Base-by-base conservation (phyloP, 2,329 filamentous ascomycete genomes). In the Trichoderma sp. region DNA sequence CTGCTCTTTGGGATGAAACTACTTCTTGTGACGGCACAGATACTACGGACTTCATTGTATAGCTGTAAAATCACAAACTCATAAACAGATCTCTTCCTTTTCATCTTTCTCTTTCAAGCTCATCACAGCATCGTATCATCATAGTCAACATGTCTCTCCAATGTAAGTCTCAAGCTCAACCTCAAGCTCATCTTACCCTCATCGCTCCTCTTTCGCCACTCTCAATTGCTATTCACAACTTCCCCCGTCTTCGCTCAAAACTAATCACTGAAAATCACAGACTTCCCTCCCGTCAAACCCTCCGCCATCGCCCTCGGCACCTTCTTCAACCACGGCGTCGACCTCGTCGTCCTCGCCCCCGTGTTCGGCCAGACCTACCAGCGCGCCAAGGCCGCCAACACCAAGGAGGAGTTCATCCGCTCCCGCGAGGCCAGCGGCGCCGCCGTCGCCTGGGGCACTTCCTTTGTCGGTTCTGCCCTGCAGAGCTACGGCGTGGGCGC, bases 291-390 rank as follows among this genome's bases (percentile, higher is more conserved):
- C 80, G 97, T 99, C 83, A 98, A 98, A 93, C 97, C 97, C 81
- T 98, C 95, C 83, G 96, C 97, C 82, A 98, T 99, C 83, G 97
- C 96, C 83, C 91, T 98, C 83, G 97, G 97, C 87, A 97, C 95
- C 78, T 88, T 95, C 85, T 99, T 98, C 92, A 98, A 94, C 90
- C 96, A 99, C 88, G 92, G 93, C 81, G 90, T 95, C 82, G 97
- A 97, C 83, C 92, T 97, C 78, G 95, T 94, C 78, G 91, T 98
- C 81, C 91, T 98, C 78, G 90, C 92, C 76, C 96, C 96, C 78
- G 87, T 98, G 86, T 98, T 98, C 85, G 96, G 97, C 83, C 93
- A 97, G 83, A 96, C 95, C 83, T 98, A 98, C 91, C 93, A 95
- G 87, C 93, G 94, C 81, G 95, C 96, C 80, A 95, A 97, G 90